Percentiles rank a stretch among this genome's conserved stretches.
phyloP scores from a whole-genome alignment of 2,329 filamentous ascomycete species.

The Hypoxylon sp. region DNA sequence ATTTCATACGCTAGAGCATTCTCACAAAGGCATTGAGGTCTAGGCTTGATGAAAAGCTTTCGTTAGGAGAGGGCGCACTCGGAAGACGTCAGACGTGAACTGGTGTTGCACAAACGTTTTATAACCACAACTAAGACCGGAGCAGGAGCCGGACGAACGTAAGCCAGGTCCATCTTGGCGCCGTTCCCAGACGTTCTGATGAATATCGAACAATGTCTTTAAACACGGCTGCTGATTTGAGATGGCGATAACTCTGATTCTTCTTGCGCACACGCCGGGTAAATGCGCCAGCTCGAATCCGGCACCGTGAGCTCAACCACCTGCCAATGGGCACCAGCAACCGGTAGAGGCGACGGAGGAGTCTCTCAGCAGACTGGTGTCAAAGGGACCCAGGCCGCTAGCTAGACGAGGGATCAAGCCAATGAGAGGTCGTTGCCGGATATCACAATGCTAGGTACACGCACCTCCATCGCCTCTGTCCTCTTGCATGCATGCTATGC shows the following conservation, averaged over 20 bases:
- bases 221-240: slow-evolving; percentile 15
- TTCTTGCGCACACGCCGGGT: slow-evolving; percentile 25
- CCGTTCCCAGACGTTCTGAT: slow-evolving; percentile 18
- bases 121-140: slow-evolving; percentile 10
- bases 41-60: slow-evolving; percentile 32
- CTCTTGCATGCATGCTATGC: slow-evolving; percentile 32
- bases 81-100: slow-evolving; percentile 13
- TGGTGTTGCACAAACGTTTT: slow-evolving; percentile 20
- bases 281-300: slow-evolving; percentile 31
- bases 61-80: slow-evolving; percentile 30
- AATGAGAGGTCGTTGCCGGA: slow-evolving; percentile 34
- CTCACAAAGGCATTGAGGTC: slow-evolving; percentile 20
- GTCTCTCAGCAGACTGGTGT: slow-evolving; percentile 26
- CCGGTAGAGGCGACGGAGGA: no score
- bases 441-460: slow-evolving; percentile 30
- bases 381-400: no score
- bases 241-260: slow-evolving; percentile 1
- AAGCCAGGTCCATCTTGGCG: slow-evolving; percentile 1
- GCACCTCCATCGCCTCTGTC: slow-evolving; percentile 20
- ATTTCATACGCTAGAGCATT: slow-evolving; percentile 21
- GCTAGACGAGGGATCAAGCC: slow-evolving; percentile 29
- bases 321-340: no score
- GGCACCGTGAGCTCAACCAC: no score
- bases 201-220: slow-evolving; percentile 28
- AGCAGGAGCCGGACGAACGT: slow-evolving; percentile 12